Base-by-base conservation (phyloP, 2,329 filamentous ascomycete genomes). In the Calonectria crousiana region DNA sequence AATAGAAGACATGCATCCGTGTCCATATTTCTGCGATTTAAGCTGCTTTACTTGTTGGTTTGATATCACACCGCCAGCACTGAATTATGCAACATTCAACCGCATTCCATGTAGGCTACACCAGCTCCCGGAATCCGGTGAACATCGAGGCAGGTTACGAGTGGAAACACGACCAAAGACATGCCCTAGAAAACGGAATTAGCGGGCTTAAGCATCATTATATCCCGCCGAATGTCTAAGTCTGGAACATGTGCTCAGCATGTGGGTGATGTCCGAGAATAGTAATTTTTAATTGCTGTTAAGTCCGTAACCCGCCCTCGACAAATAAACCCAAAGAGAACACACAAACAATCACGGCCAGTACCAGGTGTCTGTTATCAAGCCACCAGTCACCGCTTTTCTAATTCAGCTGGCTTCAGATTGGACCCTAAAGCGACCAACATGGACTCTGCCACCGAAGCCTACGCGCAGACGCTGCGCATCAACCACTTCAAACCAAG, bases 401-500 rank as follows among this genome's bases (percentile, higher is more conserved):
- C 30, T n/a, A 20, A 26, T 4, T 23, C 16, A 36, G 30, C 8
- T 16, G 11, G n/a, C n/a, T 58, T 38, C 14, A 13, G 36, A 44
- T 16, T 30, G 56, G 14, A 14, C 30, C 18, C 44, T n/a, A 38
- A 47, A 62, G 14, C 60, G 51, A 52, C 16, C n/a, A n/a, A 16
- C 53, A 78, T 78, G 77, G 77, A 78, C 47, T n/a, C 77, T 20
- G 64, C 71, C 30, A 73, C 62, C 9, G 74, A 77, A 52, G 66
- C 73, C 18, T 77, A 78, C 26, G 71, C 77, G 11, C 41, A 76
- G 62, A 77, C 74, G 10, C 70, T 78, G 23, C 73, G 72, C 6
- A 75, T 78, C 56, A 76, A 78, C 23, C 74, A 78, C 68, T 78
- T 78, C 67, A 78, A 78, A 53, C 77, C 77, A 4, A 64, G 52